Evolutionary conservation across 139 green algal genomes (phyloP), one percentile per base, ranked within the genome.

Genomic region (Chlorella sorokiniana): DNA sequence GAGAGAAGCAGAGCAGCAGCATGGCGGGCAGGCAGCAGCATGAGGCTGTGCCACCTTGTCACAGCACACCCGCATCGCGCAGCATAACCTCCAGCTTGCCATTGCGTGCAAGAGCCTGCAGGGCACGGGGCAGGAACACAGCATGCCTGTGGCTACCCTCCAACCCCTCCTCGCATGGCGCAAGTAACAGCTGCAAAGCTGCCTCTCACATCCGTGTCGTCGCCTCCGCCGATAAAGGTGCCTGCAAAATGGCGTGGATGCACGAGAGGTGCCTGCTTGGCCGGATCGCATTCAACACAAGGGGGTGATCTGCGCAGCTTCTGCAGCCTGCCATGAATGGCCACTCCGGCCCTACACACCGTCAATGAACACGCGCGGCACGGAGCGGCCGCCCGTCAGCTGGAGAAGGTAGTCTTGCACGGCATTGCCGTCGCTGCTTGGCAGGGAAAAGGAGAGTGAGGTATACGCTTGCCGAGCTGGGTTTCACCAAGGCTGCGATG

Each of bases 331-430:
- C n/a, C n/a, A n/a, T n/a, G n/a, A n/a, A n/a, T n/a, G n/a, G n/a
- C n/a, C n/a, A n/a, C n/a, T n/a, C n/a, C n/a, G n/a, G n/a, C n/a
- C n/a, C n/a, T n/a, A n/a, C 48, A 71, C 40, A 73, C 76, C 85
- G 72, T 81, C 84, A 56, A 90, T 87, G 71, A 89, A 89, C 10
- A 89, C 86, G 41, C 86, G 51, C n/a, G 86, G 86, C 42, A 71
- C 81, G 56, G 29, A 74, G 63, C 80, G 69, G 20, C 69, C 79
- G 25, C 70, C 73, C 29, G 75, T 79, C 37, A 76, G 37, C 65
- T 84, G 64, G 33, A 44, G 40, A 9, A 64, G 64, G 18, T 22
- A 22, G 65, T 44, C 38, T 11, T 33, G 38, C 23, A 72, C 8
- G 20, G 64, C 2, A 2, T n/a, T 8, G 71, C 71, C 44, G 18